Evolutionary conservation across 495 filamentous ascomycete genomes (phyloP).

Genomic region (Parmelia sp.): DNA sequence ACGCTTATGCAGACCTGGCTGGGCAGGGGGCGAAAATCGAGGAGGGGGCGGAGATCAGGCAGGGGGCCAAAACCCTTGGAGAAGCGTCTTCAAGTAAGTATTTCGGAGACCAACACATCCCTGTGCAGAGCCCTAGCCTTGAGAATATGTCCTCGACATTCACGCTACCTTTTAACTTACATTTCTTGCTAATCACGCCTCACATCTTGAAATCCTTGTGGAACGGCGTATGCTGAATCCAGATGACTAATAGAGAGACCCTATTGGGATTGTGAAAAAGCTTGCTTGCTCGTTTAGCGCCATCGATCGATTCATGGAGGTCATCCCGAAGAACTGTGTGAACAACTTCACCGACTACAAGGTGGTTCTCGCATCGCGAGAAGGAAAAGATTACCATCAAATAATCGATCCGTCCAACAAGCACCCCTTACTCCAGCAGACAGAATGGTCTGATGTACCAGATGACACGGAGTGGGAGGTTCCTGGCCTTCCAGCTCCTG

Average conservation of each 20-base stretch:
- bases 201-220: background rate
- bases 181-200: background rate
- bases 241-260: background rate
- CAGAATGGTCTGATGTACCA: background rate
- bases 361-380: background rate
- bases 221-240: background rate
- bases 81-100: background rate
- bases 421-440: background rate
- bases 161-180: background rate
- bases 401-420: background rate
- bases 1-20: background rate
- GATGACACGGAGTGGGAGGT: background rate
- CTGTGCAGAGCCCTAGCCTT: background rate
- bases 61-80: background rate
- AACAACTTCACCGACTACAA: background rate
- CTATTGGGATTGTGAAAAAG: background rate
- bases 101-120: background rate
- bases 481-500: background rate
- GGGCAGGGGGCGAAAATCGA: background rate
- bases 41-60: too few species aligned
- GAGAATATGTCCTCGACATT: too few species aligned
- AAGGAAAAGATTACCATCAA: background rate
- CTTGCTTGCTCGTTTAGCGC: background rate
- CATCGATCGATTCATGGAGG: background rate
- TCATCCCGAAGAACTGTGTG: constrained; percentile 1